phyloP scores from a whole-genome alignment of 2,329 filamentous ascomycete genomes.

The Lasiodiplodia sp. region DNA sequence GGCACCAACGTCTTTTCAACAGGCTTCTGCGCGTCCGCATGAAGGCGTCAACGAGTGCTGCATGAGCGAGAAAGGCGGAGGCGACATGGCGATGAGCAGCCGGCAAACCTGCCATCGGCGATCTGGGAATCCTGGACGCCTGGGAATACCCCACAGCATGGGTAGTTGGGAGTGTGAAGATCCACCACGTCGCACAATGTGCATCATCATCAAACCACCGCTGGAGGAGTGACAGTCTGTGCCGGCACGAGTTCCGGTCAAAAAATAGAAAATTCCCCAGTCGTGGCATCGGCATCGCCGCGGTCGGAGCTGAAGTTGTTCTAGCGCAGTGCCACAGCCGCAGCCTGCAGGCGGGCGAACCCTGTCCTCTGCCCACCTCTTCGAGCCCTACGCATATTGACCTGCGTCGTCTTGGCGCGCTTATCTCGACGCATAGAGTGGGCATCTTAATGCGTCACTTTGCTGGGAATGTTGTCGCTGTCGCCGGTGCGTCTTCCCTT shows the following conservation, averaged over 20 bases:
- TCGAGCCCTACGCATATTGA: slow-evolving; percentile 20
- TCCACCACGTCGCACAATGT: slow-evolving; percentile 9
- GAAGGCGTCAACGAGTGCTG: background rate
- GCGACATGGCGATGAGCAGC: background rate
- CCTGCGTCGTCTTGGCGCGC: slow-evolving; percentile 22
- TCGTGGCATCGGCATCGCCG: slow-evolving; percentile 13
- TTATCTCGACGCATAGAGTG: slow-evolving; percentile 23
- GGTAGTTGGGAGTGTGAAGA: slow-evolving; percentile 2
- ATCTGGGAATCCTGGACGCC: background rate
- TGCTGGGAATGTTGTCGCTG: background rate
- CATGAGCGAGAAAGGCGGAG: background rate
- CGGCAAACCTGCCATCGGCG: slow-evolving; percentile 20
- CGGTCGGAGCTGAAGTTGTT: slow-evolving; percentile 18
- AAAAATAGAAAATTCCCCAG: slow-evolving; percentile 13
- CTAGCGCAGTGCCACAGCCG: slow-evolving; percentile 28
- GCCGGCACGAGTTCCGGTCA: background rate
- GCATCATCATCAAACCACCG: slow-evolving; percentile 12
- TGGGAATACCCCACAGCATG: background rate
- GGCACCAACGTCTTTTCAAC: slow-evolving; percentile 2
- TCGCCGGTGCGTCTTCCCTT: background rate
- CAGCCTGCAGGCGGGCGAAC: slow-evolving; percentile 7
- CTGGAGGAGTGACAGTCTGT: slow-evolving; percentile 26
- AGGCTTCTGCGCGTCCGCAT: background rate
- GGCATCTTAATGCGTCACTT: slow-evolving; percentile 12
- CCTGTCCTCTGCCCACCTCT: background rate